These are phyloP conservation scores for Babesia bovis DNA, from an alignment of 169 alveolate species.

Conservation along the genomic window DNA sequence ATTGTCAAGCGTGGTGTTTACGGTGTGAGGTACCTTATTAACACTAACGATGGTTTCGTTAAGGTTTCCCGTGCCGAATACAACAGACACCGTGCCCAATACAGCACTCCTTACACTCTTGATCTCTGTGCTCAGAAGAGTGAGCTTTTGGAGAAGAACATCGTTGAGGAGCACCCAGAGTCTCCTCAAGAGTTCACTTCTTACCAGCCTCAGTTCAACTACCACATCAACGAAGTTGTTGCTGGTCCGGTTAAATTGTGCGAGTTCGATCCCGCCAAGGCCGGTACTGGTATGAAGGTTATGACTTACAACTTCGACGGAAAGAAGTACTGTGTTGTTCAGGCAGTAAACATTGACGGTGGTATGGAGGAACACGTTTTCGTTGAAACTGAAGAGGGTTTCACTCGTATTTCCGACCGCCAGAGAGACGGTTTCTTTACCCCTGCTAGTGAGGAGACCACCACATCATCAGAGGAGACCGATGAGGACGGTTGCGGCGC, in stretches of 20 bases:
- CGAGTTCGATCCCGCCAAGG: background rate
- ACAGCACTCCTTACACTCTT: conserved; percentile 16
- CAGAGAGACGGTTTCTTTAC: background rate
- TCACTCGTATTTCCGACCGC: conserved; percentile 9
- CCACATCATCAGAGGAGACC: background rate
- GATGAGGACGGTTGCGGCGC: background rate
- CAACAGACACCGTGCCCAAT: background rate
- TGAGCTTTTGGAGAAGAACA: conserved; percentile 3
- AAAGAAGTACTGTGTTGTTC: conserved; percentile 7
- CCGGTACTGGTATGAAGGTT: conserved; percentile 12
- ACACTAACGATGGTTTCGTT: background rate
- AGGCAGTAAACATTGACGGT: conserved; percentile 11
- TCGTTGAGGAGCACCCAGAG: background rate
- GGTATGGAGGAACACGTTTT: background rate
- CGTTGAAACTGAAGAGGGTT: conserved; percentile 2
- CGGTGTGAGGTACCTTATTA: conserved; percentile 7
- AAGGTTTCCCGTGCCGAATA: conserved; percentile 12
- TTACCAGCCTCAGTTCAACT: conserved; percentile 30
- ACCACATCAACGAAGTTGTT: conserved; percentile 1
- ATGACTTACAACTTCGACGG: conserved; percentile 21
- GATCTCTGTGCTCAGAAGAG: background rate
- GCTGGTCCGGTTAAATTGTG: conserved; percentile 16
- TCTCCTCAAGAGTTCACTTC: background rate
- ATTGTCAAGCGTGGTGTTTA: conserved; percentile 5
- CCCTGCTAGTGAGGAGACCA: background rate